Conservation (phyloP, 805 yeast species). For the Candida lessepsii region DNA sequence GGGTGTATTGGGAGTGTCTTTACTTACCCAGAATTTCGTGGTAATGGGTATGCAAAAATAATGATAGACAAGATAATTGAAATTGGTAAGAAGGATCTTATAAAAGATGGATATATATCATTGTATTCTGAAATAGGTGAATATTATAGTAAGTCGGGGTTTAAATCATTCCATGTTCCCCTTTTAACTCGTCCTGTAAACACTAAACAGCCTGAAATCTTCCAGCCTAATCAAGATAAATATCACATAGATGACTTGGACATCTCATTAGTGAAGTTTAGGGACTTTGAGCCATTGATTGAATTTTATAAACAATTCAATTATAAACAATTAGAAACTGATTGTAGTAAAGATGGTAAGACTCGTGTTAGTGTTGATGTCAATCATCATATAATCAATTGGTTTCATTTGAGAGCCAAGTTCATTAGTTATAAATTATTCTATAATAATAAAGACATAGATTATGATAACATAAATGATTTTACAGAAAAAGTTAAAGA, state of each 20-base stretch:
- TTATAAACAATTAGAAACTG: slow-evolving; percentile 17
- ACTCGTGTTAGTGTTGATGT: slow-evolving; percentile 31
- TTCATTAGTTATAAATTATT: slow-evolving; percentile 24
- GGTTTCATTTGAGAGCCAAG: slow-evolving; percentile 44
- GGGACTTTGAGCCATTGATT: slow-evolving; percentile 28
- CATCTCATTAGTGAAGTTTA: slow-evolving; percentile 17
- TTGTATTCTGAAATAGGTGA: slow-evolving; percentile 46
- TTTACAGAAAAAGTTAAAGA: slow-evolving; percentile 19
- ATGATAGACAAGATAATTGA: slow-evolving; percentile 40
- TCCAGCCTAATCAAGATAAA: background rate
- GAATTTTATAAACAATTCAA: slow-evolving; percentile 21
- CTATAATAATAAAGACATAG: slow-evolving; percentile 10
- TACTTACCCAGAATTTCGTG: slow-evolving; percentile 36
- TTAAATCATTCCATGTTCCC: slow-evolving; percentile 37
- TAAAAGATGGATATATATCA: slow-evolving; percentile 36
- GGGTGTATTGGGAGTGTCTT: slow-evolving; percentile 45
- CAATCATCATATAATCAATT: slow-evolving; percentile 25
- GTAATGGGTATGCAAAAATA: slow-evolving; percentile 36
- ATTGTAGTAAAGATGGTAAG: slow-evolving; percentile 27
- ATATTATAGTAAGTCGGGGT: slow-evolving; percentile 38
- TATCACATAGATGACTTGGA: slow-evolving; percentile 1
- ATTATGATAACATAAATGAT: slow-evolving; percentile 15
- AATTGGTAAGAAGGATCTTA: slow-evolving; percentile 18
- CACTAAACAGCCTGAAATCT: background rate
- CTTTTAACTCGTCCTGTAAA: slow-evolving; percentile 17